Conservation (phyloP, 768 basidiomycete genomes). For the Guyanaporus albipodus region DNA sequence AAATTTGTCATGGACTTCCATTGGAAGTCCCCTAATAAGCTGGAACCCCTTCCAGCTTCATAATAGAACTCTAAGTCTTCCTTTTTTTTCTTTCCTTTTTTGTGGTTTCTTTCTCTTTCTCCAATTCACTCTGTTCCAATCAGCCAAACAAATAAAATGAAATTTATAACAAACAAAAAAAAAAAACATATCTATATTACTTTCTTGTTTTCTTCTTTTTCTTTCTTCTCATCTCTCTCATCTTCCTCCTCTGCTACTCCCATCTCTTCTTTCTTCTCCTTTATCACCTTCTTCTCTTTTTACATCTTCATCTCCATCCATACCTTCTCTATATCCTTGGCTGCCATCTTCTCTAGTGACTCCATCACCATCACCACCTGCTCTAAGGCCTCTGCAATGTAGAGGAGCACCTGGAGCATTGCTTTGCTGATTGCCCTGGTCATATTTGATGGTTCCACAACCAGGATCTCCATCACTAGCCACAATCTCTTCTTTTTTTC, state of each 20-base stretch:
- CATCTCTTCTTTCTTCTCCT: neutral
- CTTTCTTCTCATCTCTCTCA: neutral
- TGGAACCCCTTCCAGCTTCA: neutral
- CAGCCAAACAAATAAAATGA: too few species aligned
- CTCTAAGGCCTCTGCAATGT: too few species aligned
- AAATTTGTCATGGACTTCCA: neutral
- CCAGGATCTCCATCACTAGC: too few species aligned
- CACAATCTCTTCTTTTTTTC: too few species aligned
- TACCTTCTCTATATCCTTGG: too few species aligned
- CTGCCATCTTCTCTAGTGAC: too few species aligned
- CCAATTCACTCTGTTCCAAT: neutral
- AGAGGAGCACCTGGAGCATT: too few species aligned
- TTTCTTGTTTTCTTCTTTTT: neutral
- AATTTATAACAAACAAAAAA: neutral
- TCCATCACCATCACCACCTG: too few species aligned
- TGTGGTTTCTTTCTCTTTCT: neutral
- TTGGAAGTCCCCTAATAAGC: neutral
- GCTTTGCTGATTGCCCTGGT: too few species aligned
- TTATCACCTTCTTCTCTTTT: too few species aligned
- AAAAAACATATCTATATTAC: neutral
- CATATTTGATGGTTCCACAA: too few species aligned
- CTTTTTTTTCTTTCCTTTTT: neutral
- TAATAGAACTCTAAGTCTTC: neutral
- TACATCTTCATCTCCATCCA: too few species aligned
- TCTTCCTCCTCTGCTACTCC: neutral